Conservation (phyloP, 345 rosid genomes). For the Bruguiera sexangula region DNA sequence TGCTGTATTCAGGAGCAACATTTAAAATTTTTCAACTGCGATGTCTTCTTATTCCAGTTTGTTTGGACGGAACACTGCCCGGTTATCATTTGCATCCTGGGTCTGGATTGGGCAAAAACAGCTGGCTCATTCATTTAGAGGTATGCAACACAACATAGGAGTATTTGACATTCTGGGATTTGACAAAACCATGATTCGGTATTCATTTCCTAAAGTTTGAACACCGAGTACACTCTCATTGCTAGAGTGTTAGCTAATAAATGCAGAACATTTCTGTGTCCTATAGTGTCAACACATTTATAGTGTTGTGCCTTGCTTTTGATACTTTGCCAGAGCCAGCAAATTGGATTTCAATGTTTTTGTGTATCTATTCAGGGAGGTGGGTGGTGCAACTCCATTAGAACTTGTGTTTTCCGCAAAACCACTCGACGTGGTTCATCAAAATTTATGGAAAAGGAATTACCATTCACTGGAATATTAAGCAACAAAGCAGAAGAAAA, state of each 20-base stretch:
- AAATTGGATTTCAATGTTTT: not conserved
- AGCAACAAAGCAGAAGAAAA: slow-evolving; percentile 28
- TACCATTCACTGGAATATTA: slow-evolving; percentile 31
- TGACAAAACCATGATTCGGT: not conserved
- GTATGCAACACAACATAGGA: slow-evolving; percentile 5
- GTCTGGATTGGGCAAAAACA: slow-evolving; percentile 23
- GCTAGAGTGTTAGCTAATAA: no score
- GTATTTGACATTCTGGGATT: not conserved
- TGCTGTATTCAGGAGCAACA: not conserved
- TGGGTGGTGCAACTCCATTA: slow-evolving; percentile 30
- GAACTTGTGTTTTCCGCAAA: slow-evolving; percentile 26
- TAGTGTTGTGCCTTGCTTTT: not conserved
- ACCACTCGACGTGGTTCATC: slow-evolving; percentile 34
- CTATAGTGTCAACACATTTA: not conserved
- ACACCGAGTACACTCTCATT: not conserved
- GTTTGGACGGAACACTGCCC: slow-evolving; percentile 33
- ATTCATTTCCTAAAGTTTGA: not conserved
- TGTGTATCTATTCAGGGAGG: slow-evolving; percentile 23
- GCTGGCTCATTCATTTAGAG: slow-evolving; percentile 36
- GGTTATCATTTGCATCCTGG: slow-evolving; percentile 35
- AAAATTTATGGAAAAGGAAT: slow-evolving; percentile 23
- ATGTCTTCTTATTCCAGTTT: slow-evolving; percentile 17
- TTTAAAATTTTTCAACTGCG: not conserved
- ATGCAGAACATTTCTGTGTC: no score
- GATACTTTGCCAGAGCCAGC: not conserved